These are phyloP conservation scores for Epichloe glyceriae DNA, from an alignment of 2,329 filamentous ascomycete species.

Conservation along the genomic window DNA sequence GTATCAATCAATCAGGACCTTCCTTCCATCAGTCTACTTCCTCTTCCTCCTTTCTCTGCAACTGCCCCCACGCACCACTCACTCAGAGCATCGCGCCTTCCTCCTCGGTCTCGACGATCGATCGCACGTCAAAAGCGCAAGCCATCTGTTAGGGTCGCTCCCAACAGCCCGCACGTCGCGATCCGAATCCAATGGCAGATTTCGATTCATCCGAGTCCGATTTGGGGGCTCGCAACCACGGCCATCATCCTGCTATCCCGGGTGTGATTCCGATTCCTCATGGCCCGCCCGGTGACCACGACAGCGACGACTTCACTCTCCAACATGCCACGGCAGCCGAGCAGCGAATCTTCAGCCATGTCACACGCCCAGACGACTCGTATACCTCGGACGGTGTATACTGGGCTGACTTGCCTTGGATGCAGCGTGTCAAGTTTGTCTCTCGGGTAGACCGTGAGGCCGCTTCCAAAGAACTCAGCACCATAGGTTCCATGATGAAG, in stretches of 20 bases:
- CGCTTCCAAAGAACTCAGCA: conserved; percentile 49
- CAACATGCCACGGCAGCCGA: conserved; percentile 33
- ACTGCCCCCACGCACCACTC: neutral
- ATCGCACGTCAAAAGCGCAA: neutral
- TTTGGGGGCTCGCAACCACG: neutral
- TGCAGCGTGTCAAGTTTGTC: conserved; percentile 63
- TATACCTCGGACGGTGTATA: conserved; percentile 75
- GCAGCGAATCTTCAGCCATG: conserved; percentile 55
- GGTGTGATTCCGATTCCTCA: conserved; percentile 46
- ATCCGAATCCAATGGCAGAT: conserved; percentile 2
- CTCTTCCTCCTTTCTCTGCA: too few species aligned
- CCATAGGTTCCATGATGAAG: conserved; percentile 71
- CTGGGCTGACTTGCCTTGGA: conserved; percentile 76
- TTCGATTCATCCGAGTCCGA: conserved; percentile 5
- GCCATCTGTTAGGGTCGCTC: neutral
- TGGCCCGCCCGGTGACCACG: conserved; percentile 30
- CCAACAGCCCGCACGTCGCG: neutral
- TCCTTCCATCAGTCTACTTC: too few species aligned
- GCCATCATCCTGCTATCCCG: conserved; percentile 23
- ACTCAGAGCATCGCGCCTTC: neutral
- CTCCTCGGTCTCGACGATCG: neutral
- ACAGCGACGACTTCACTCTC: conserved; percentile 33
- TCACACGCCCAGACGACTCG: conserved; percentile 79
- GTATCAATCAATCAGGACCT: neutral
- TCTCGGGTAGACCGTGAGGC: conserved; percentile 59